phyloP scores from a whole-genome alignment of 1,284 basidiomycete genomes.

The Sporisorium graminicola region DNA sequence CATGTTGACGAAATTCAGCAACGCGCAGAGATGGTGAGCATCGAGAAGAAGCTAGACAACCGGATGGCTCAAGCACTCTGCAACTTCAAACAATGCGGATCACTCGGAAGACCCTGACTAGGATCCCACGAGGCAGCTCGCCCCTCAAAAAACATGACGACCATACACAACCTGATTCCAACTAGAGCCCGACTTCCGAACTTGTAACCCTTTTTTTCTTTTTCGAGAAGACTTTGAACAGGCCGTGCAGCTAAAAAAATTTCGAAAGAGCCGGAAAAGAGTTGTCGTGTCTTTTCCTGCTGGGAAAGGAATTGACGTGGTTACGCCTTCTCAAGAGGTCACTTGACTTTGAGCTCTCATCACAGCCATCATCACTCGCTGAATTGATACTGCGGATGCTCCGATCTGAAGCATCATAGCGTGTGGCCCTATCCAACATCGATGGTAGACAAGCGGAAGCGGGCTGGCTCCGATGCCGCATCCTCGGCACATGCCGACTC shows the following conservation, averaged over 20 bases:
- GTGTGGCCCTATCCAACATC: not conserved
- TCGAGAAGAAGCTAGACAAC: not conserved
- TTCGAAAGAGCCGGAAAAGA: not conserved
- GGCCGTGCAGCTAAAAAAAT: not conserved
- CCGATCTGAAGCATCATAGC: not conserved
- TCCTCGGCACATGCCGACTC: constrained; percentile 23
- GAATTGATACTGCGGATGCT: constrained; percentile 2
- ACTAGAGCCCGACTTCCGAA: not conserved
- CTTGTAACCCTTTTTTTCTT: not conserved
- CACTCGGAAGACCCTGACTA: not conserved
- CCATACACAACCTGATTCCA: too few relatives aligned
- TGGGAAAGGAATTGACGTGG: not conserved
- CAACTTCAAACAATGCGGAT: not conserved
- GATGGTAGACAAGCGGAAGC: constrained; percentile 45
- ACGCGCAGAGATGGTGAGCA: not conserved
- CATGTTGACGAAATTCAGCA: constrained; percentile 7
- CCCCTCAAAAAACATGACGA: too few relatives aligned
- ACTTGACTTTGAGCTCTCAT: not conserved
- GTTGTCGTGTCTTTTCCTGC: not conserved
- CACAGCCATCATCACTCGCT: constrained; percentile 5
- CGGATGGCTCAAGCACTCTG: constrained; percentile 6
- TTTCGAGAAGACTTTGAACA: not conserved
- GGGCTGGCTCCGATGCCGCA: constrained; percentile 35
- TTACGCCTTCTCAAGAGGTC: not conserved
- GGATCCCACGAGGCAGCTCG: constrained; percentile 1